These are phyloP conservation scores for barrel medic (Medicago truncatula) DNA, from an alignment of 306 rosid genomes.

Conservation along the genomic window DNA sequence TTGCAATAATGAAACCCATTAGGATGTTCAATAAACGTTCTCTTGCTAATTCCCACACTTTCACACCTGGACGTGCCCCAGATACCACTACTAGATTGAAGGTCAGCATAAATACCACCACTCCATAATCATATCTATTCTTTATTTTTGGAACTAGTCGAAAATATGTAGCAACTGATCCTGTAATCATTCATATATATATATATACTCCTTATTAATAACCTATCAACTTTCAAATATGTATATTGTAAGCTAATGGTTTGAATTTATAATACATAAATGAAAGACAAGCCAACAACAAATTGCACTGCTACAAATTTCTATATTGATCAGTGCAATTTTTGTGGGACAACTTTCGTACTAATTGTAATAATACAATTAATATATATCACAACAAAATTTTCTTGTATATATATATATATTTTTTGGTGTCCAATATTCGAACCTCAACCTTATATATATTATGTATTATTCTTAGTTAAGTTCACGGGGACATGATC, in stretches of 20 bases:
- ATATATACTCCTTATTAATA: background rate
- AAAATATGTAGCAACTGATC: slow-evolving; percentile 61
- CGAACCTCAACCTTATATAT: too few relatives aligned
- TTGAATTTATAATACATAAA: too few relatives aligned
- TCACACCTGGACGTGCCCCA: slow-evolving; percentile 55
- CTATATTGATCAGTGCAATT: too few relatives aligned
- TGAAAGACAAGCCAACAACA: too few relatives aligned
- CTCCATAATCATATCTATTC: slow-evolving; percentile 84
- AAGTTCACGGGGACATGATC: too few relatives aligned
- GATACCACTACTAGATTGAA: slow-evolving; percentile 84
- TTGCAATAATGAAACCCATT: slow-evolving; percentile 69
- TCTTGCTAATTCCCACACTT: slow-evolving; percentile 65
- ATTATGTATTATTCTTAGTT: too few relatives aligned
- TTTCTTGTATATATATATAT: too few relatives aligned
- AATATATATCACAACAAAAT: background rate
- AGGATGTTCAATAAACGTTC: slow-evolving; percentile 69
- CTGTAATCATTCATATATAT: slow-evolving; percentile 42
- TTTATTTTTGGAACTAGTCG: slow-evolving; percentile 67
- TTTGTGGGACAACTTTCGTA: too few relatives aligned
- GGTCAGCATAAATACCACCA: slow-evolving; percentile 71
- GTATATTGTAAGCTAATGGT: too few relatives aligned
- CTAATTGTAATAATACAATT: too few relatives aligned
- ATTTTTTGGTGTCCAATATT: too few relatives aligned
- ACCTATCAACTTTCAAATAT: background rate
- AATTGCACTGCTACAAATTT: too few relatives aligned